A percentile compares a stretch with the other conserved stretches of the same genome.
Conservation (phyloP, 768 basidiomycete genomes). For the Tulasnella sp. region DNA sequence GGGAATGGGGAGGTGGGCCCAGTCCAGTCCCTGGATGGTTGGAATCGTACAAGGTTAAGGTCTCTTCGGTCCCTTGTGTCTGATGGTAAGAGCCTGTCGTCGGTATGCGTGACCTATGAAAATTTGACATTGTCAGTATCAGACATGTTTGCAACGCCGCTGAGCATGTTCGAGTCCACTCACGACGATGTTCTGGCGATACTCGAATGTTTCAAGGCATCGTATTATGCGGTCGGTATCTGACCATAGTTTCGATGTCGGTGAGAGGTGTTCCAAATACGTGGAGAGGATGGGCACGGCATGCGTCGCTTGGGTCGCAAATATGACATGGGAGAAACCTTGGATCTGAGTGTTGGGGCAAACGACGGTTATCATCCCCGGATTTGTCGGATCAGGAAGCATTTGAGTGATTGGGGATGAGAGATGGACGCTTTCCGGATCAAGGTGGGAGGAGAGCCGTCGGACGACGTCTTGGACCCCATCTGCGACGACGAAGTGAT, state of each 20-base stretch:
- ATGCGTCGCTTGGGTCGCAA: conserved; percentile 65
- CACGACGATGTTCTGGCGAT: conserved; percentile 29
- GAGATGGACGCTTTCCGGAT: conserved; percentile 40
- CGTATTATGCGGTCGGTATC: conserved; percentile 31
- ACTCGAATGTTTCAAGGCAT: conserved; percentile 45
- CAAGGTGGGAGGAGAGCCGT: conserved; percentile 37
- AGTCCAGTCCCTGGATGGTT: background rate
- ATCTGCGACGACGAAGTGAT: conserved; percentile 53
- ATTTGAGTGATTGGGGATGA: conserved; percentile 42
- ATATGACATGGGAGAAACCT: conserved; percentile 56
- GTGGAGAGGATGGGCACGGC: conserved; percentile 44
- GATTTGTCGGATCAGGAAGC: conserved; percentile 30
- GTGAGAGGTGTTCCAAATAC: conserved; percentile 35
- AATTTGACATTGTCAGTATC: conserved; percentile 37
- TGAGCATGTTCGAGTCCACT: background rate
- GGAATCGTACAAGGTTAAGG: conserved; percentile 47
- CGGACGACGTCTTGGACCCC: conserved; percentile 52
- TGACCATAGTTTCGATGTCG: conserved; percentile 24
- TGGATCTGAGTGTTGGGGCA: background rate
- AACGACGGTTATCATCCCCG: conserved; percentile 30
- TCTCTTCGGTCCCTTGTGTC: conserved; percentile 44
- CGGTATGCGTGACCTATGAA: conserved; percentile 51
- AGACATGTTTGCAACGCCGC: background rate
- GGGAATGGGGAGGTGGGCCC: background rate
- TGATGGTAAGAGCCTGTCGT: conserved; percentile 46